Conservation (phyloP, 257 asterid genomes). For the Penstemon eatonii region DNA sequence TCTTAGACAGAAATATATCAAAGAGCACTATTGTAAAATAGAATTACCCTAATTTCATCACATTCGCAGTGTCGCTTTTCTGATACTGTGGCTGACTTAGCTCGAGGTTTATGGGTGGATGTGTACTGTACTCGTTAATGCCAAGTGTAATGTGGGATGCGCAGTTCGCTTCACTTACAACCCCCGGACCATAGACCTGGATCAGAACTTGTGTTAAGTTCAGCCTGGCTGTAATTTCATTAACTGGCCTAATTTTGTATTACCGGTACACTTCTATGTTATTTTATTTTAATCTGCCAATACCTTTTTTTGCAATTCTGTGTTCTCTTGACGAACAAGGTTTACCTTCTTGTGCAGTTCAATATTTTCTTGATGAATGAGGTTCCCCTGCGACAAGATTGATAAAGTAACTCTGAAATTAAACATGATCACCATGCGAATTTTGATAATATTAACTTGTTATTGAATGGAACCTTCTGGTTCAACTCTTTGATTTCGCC, state of each 20-base stretch:
- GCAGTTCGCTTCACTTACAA: constrained; percentile 32
- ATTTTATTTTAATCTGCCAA: background rate
- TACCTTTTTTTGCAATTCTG: constrained; percentile 60
- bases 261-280: background rate
- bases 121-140: constrained; percentile 22
- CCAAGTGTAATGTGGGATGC: constrained; percentile 23
- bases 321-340: constrained; percentile 47
- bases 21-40: constrained; percentile 4
- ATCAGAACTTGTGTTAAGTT: constrained; percentile 8
- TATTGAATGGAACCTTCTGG: constrained; percentile 46
- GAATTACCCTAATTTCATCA: constrained; percentile 41
- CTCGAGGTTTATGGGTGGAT: constrained; percentile 38
- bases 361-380: constrained; percentile 54
- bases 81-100: constrained; percentile 35
- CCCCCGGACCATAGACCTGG: constrained; percentile 46
- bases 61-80: constrained; percentile 26
- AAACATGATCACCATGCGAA: constrained; percentile 15
- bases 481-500: constrained; percentile 57
- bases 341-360: constrained; percentile 54
- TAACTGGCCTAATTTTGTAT: background rate
- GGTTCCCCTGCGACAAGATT: constrained; percentile 48
- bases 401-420: constrained; percentile 18
- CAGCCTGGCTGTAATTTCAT: background rate
- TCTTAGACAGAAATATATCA: background rate
- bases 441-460: constrained; percentile 8